Evolutionary conservation across 108 stramenopile species (phyloP).

Genomic region (Cylindrotheca fusiformis): DNA sequence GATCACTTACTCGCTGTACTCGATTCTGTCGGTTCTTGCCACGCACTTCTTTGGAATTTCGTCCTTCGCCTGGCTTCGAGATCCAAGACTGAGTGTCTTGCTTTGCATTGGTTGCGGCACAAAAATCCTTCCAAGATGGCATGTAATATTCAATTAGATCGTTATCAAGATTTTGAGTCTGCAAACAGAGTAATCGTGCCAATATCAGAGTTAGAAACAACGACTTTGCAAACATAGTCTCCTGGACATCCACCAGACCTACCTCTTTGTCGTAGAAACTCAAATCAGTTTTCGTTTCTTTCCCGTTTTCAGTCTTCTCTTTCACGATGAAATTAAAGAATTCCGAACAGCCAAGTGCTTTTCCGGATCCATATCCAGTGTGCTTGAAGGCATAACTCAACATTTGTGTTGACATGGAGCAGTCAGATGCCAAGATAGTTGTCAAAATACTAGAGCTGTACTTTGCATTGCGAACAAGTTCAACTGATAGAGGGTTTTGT

Average conservation of each 20-base stretch:
- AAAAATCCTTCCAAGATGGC: not conserved
- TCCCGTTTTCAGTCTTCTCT: too few relatives aligned
- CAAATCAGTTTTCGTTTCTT: too few relatives aligned
- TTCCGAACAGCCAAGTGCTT: not conserved
- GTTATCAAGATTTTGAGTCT: too few relatives aligned
- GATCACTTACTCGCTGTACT: not conserved
- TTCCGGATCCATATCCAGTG: not conserved
- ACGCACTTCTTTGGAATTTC: not conserved
- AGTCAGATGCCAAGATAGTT: too few relatives aligned
- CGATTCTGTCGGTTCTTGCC: not conserved
- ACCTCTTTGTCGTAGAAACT: not conserved
- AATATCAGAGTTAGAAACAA: too few relatives aligned
- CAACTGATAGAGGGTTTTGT: not conserved
- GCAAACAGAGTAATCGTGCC: too few relatives aligned
- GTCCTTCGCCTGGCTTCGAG: not conserved
- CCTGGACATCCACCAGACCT: too few relatives aligned
- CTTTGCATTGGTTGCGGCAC: not conserved
- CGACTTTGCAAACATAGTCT: too few relatives aligned
- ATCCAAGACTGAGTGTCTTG: not conserved
- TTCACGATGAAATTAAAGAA: not conserved
- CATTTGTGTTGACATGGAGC: too few relatives aligned
- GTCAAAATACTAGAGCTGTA: not conserved
- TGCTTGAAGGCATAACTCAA: not conserved
- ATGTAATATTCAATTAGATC: not conserved
- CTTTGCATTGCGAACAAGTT: not conserved